A percentile compares a stretch with the other conserved stretches of the same genome.
Conservation (phyloP, 805 yeast genomes). For the Metschnikowia similis region DNA sequence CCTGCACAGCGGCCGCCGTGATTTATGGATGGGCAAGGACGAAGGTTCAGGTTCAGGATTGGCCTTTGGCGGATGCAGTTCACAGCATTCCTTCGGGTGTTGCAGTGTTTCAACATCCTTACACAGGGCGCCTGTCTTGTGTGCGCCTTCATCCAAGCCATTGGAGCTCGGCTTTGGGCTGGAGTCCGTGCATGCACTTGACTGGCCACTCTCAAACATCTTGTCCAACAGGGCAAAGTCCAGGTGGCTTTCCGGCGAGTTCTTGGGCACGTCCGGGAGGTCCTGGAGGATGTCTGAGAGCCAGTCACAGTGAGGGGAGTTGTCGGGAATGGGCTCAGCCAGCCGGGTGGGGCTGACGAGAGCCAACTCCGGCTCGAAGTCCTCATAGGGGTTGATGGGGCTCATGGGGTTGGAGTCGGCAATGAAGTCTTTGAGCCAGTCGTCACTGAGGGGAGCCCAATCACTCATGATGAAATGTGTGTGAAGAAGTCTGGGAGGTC, state of each 20-base stretch:
- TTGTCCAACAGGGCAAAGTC: not conserved
- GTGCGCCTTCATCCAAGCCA: not conserved
- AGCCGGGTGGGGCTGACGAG: not conserved
- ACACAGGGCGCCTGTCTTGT: too few relatives aligned
- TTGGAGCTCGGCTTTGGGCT: not conserved
- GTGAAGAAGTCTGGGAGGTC: too few relatives aligned
- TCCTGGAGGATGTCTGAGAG: not conserved
- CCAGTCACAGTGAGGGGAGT: not conserved
- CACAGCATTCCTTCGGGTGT: not conserved
- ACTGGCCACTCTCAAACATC: not conserved
- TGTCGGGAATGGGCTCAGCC: not conserved
- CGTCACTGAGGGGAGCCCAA: conserved; percentile 1
- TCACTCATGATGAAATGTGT: not conserved
- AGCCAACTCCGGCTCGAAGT: not conserved
- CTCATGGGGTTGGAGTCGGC: conserved; percentile 2
- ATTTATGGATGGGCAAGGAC: not conserved
- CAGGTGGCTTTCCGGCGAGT: not conserved
- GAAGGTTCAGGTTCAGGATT: not conserved
- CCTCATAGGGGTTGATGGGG: not conserved
- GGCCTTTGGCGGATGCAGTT: not conserved
- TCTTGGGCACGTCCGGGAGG: not conserved
- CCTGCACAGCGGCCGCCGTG: not conserved
- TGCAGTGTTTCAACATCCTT: too few relatives aligned
- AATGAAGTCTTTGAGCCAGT: conserved; percentile 3
- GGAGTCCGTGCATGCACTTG: not conserved